These are phyloP conservation scores for Pythium dissotocum DNA, from an alignment of 352 stramenopile species.

Conservation along the genomic window DNA sequence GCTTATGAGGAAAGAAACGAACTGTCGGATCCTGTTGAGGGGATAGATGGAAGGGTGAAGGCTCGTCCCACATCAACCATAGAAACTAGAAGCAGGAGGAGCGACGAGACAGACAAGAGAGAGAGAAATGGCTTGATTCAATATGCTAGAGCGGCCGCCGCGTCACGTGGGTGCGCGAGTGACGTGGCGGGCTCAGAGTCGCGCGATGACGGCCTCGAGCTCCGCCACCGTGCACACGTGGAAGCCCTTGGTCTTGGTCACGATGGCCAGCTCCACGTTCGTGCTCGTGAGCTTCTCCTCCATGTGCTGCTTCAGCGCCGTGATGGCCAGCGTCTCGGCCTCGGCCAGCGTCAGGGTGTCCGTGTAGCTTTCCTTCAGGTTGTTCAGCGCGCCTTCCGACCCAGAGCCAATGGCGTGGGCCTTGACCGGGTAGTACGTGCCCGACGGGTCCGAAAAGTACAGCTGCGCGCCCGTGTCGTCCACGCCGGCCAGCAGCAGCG, in stretches of 20 bases:
- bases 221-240: conserved; percentile 93
- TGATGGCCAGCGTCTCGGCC: conserved; percentile 96
- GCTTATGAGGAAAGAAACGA: not conserved
- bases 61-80: conserved; percentile 13
- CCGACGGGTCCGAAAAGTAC: conserved; percentile 97
- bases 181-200: conserved; percentile 47
- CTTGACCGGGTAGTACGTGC: conserved; percentile 98
- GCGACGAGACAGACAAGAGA: not conserved
- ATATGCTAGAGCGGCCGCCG: conserved; percentile 21
- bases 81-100: conserved; percentile 22
- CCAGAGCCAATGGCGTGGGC: conserved; percentile 98
- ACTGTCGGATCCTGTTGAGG: not conserved
- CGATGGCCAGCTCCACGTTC: conserved; percentile 98
- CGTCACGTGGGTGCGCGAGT: conserved; percentile 4
- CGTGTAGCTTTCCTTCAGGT: conserved; percentile 98
- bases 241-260: conserved; percentile 95
- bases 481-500: conserved; percentile 96
- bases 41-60: not conserved
- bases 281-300: conserved; percentile 98
- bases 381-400: conserved; percentile 96
- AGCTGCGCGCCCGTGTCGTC: conserved; percentile 94
- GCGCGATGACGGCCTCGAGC: conserved; percentile 91
- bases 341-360: conserved; percentile 95
- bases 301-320: conserved; percentile 99
- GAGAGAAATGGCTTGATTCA: conserved; percentile 25